Percentiles rank a stretch among this genome's conserved stretches.
These are phyloP conservation scores for Wilhelminamyces savonicus DNA, from an alignment of 805 yeast genomes.

Conservation along the genomic window DNA sequence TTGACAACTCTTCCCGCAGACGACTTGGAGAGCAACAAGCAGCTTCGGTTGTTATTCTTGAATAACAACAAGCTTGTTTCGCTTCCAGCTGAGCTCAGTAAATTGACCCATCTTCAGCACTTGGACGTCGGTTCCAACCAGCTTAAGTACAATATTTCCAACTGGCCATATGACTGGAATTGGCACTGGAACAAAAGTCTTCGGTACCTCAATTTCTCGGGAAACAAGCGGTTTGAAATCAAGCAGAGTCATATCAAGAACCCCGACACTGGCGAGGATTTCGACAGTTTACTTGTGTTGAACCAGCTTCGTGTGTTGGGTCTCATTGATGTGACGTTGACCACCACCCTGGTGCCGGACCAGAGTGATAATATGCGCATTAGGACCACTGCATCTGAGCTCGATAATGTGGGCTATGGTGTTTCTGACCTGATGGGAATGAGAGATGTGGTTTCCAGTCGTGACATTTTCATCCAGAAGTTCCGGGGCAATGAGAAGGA, in stretches of 20 bases:
- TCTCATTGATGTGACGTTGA: slow-evolving; percentile 90
- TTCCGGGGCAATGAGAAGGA: slow-evolving; percentile 84
- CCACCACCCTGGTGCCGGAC: slow-evolving; percentile 85
- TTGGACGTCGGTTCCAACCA: slow-evolving; percentile 90
- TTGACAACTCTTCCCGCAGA: slow-evolving; percentile 79
- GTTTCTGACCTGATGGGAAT: slow-evolving; percentile 83
- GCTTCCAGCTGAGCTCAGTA: slow-evolving; percentile 82
- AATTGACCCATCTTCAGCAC: slow-evolving; percentile 53
- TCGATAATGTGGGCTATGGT: slow-evolving; percentile 77
- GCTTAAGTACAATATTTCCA: slow-evolving; percentile 84
- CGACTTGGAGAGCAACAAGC: slow-evolving; percentile 58
- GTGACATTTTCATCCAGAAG: slow-evolving; percentile 83
- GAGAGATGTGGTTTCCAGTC: slow-evolving; percentile 55
- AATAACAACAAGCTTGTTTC: slow-evolving; percentile 84
- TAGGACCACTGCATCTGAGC: slow-evolving; percentile 79
- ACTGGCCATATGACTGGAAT: slow-evolving; percentile 96
- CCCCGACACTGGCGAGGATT: slow-evolving; percentile 54
- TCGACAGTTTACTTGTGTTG: slow-evolving; percentile 60
- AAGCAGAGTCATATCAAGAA: slow-evolving; percentile 53
- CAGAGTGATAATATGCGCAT: slow-evolving; percentile 78
- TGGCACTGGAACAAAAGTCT: slow-evolving; percentile 83
- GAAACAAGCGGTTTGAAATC: slow-evolving; percentile 87
- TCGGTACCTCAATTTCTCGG: slow-evolving; percentile 81
- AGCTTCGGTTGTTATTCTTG: slow-evolving; percentile 56
- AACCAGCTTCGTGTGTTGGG: slow-evolving; percentile 72